These are phyloP conservation scores for Daldinia childiae DNA, from an alignment of 495 filamentous ascomycete species.

Conservation along the genomic window DNA sequence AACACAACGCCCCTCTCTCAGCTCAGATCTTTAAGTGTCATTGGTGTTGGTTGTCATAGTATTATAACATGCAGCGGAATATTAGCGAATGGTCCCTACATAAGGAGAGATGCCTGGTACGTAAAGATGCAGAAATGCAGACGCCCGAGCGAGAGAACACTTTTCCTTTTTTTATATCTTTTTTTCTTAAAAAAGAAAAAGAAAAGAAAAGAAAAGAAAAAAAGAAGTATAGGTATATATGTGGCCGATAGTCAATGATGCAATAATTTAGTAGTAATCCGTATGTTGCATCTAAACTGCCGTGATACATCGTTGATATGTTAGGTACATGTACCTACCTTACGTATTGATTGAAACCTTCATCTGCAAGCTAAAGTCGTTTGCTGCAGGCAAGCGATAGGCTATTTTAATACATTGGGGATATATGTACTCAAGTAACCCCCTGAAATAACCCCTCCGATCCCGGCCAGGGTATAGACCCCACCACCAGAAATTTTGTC, in stretches of 20 bases:
- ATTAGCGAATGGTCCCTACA: conserved; percentile 13
- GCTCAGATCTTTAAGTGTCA: conserved; percentile 31
- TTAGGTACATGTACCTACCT: too few relatives aligned
- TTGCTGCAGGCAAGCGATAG: neutral
- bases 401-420: neutral
- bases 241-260: conserved; percentile 4
- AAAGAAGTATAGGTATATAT: too few relatives aligned
- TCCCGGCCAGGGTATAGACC: conserved; percentile 31
- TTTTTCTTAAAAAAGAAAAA: too few relatives aligned
- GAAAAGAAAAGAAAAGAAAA: too few relatives aligned
- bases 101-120: conserved; percentile 11
- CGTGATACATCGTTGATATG: neutral
- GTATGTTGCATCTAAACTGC: conserved; percentile 11
- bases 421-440: neutral
- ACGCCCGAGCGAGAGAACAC: neutral
- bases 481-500: conserved; percentile 34
- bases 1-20: conserved; percentile 19
- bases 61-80: conserved; percentile 17
- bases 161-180: neutral
- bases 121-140: neutral
- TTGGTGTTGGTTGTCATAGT: neutral
- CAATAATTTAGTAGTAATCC: neutral
- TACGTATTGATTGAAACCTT: too few relatives aligned
- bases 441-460: conserved; percentile 24
- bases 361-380: neutral